phyloP scores from a whole-genome alignment of 306 rosid species.

The Cucurbita maxima region DNA sequence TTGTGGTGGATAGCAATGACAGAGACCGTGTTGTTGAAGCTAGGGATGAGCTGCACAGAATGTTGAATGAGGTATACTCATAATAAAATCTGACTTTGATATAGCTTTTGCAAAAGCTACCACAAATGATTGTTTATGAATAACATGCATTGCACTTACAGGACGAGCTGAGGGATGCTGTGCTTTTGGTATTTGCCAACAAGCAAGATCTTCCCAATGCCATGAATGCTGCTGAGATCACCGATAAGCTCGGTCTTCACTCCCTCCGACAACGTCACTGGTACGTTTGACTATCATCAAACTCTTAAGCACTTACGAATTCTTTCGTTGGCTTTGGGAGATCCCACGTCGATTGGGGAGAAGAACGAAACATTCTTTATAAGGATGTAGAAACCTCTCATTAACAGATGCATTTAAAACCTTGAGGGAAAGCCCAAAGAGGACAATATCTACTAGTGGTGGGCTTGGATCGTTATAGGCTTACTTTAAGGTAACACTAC shows the following conservation, averaged over 20 bases:
- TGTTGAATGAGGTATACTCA: constrained; percentile 46
- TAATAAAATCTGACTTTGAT: background rate
- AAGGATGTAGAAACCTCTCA: no score
- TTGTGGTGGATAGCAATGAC: constrained; percentile 66
- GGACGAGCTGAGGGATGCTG: constrained; percentile 60
- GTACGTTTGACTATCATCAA: constrained; percentile 11
- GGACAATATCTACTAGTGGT: no score
- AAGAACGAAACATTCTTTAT: no score
- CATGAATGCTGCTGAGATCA: constrained; percentile 63
- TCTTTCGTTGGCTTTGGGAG: background rate
- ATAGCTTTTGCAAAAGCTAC: background rate
- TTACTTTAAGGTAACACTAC: background rate
- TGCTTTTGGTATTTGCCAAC: constrained; percentile 57
- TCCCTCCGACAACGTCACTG: constrained; percentile 58
- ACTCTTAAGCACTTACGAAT: background rate
- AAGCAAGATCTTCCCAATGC: constrained; percentile 71
- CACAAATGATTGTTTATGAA: background rate
- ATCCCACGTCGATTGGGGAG: no score
- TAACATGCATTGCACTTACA: constrained; percentile 7
- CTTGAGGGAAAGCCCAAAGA: no score
- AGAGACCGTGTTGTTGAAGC: constrained; percentile 63
- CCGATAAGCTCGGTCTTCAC: constrained; percentile 50
- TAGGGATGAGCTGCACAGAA: constrained; percentile 55
- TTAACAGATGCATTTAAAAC: no score
- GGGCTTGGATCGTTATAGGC: no score